These are phyloP conservation scores for Diaporthe aspalathi DNA, from an alignment of 2,329 filamentous ascomycete genomes.

Conservation along the genomic window DNA sequence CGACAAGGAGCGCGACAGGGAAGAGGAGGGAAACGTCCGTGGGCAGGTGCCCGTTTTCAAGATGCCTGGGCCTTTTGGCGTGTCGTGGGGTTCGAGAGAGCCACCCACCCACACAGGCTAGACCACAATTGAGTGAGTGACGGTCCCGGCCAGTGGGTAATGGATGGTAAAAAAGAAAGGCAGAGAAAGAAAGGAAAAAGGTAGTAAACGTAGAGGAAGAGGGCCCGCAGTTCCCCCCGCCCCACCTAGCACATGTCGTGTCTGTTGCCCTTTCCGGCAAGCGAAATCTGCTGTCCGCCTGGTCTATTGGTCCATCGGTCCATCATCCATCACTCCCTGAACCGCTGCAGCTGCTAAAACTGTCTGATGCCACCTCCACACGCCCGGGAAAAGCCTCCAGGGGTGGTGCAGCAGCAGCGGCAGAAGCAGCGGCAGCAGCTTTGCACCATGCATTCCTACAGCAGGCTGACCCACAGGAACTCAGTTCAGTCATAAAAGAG, in stretches of 20 bases:
- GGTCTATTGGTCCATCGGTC: constrained; percentile 32
- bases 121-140: too few species aligned
- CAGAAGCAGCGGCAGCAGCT: too few species aligned
- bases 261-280: constrained; percentile 29
- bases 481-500: too few species aligned
- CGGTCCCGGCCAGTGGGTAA: not conserved
- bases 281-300: constrained; percentile 7
- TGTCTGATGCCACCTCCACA: constrained; percentile 21
- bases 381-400: not conserved
- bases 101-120: too few species aligned
- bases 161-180: too few species aligned
- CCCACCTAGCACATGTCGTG: constrained; percentile 26
- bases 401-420: not conserved
- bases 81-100: not conserved
- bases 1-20: not conserved
- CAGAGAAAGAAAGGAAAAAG: not conserved
- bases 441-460: too few species aligned
- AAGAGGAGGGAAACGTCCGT: not conserved
- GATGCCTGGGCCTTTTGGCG: constrained; percentile 5
- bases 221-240: too few species aligned
- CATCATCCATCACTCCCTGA: constrained; percentile 1
- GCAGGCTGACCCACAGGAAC: too few species aligned
- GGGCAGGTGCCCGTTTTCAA: constrained; percentile 6
- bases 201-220: too few species aligned
- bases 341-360: constrained; percentile 25